Evolutionary conservation across 2,329 filamentous ascomycete genomes (phyloP).

Genomic region (Penicillium sp.): DNA sequence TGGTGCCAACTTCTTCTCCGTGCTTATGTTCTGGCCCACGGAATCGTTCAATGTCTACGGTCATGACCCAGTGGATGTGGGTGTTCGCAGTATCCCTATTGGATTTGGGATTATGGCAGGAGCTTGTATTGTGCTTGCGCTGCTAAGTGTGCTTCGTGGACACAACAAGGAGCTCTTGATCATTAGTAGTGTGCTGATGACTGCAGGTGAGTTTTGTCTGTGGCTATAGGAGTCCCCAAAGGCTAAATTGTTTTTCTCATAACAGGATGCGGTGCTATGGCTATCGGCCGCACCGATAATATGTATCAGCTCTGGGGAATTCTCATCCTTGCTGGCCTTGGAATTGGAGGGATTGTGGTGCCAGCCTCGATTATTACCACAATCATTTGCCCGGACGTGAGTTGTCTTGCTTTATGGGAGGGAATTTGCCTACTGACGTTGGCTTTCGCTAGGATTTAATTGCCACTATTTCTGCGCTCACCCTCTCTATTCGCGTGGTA

Average conservation of each 20-base stretch:
- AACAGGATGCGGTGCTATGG: slow-evolving; percentile 53
- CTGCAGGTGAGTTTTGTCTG: slow-evolving; percentile 46
- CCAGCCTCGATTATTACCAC: slow-evolving; percentile 66
- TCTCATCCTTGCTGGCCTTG: slow-evolving; percentile 60
- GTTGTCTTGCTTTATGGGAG: neutral
- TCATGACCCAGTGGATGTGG: slow-evolving; percentile 61
- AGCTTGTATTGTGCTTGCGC: slow-evolving; percentile 56
- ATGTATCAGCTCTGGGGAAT: slow-evolving; percentile 55
- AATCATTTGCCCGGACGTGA: slow-evolving; percentile 64
- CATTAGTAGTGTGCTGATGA: slow-evolving; percentile 61
- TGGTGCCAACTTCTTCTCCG: slow-evolving; percentile 57
- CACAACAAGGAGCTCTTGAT: slow-evolving; percentile 61
- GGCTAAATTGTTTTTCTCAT: neutral
- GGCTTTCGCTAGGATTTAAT: slow-evolving; percentile 53
- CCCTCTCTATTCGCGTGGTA: slow-evolving; percentile 66
- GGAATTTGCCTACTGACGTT: neutral
- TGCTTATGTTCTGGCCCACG: slow-evolving; percentile 60
- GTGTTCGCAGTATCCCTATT: slow-evolving; percentile 63
- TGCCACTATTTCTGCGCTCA: slow-evolving; percentile 65
- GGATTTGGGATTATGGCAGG: slow-evolving; percentile 63
- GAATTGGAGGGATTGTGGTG: slow-evolving; percentile 66
- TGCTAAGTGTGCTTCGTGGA: slow-evolving; percentile 57
- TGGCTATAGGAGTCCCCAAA: neutral
- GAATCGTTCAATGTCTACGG: slow-evolving; percentile 65
- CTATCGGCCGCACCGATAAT: slow-evolving; percentile 52